These are phyloP conservation scores for Cryptococcus sp. DNA, from an alignment of 1,284 basidiomycete species.

Conservation along the genomic window DNA sequence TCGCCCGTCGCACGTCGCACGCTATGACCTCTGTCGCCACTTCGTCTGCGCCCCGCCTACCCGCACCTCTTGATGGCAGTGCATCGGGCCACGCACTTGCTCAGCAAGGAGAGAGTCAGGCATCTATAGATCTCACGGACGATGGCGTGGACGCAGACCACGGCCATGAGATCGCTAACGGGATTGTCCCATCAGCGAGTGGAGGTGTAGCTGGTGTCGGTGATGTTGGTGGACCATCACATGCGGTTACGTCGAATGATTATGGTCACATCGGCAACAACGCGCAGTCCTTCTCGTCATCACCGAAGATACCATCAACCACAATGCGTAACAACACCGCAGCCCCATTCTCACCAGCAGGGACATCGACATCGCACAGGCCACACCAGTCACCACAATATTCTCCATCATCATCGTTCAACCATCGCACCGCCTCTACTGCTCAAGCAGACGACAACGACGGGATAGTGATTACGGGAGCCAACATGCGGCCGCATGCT, in stretches of 20 bases:
- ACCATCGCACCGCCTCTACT: slow-evolving; percentile 1
- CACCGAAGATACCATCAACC: no score
- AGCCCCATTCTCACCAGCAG: no score
- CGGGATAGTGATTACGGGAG: slow-evolving; percentile 8
- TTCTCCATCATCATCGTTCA: not conserved
- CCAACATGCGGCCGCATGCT: slow-evolving; percentile 6
- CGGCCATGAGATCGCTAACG: no score
- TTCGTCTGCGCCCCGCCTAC: not conserved
- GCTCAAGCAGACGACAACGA: not conserved
- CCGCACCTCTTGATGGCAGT: not conserved
- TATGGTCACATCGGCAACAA: not conserved
- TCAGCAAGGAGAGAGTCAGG: slow-evolving; percentile 1
- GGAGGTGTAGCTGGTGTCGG: slow-evolving; percentile 7
- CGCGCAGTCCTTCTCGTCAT: not conserved
- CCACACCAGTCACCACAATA: not conserved
- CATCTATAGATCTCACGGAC: slow-evolving; percentile 31
- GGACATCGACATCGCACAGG: no score
- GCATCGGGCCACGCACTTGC: slow-evolving; percentile 2
- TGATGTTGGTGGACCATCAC: not conserved
- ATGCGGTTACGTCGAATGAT: not conserved
- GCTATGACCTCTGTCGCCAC: slow-evolving; percentile 10
- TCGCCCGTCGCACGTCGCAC: no score
- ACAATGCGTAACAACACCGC: no score
- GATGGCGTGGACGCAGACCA: slow-evolving; percentile 11
- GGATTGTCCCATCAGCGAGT: not conserved